A percentile compares a stretch with the other conserved stretches of the same genome.
These are phyloP conservation scores for Geotrichum histeridarum DNA, from an alignment of 1,139 yeast species.

Conservation along the genomic window DNA sequence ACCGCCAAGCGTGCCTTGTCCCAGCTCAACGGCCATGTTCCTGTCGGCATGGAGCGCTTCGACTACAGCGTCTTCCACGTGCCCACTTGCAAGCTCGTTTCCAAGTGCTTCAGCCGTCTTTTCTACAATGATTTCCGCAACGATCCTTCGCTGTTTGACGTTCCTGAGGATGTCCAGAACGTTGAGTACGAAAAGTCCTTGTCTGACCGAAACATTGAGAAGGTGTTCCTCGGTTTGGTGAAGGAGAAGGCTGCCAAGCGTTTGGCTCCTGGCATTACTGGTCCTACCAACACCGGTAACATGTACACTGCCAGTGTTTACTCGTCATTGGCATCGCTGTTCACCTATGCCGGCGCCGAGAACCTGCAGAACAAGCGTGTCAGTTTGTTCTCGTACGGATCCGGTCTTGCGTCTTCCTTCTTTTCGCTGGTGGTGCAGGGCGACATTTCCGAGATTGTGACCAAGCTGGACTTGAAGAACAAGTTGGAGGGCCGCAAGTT, in stretches of 20 bases:
- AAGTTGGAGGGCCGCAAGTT: constrained; percentile 63
- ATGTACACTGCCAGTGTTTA: constrained; percentile 96
- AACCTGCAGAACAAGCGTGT: constrained; percentile 76
- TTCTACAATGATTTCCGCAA: constrained; percentile 80
- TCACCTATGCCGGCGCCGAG: constrained; percentile 70
- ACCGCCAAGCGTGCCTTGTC: constrained; percentile 53
- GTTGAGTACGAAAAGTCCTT: constrained; percentile 74
- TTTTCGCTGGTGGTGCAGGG: constrained; percentile 76
- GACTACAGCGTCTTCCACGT: constrained; percentile 97
- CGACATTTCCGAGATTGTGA: constrained; percentile 66
- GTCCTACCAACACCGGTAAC: constrained; percentile 97
- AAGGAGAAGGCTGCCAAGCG: constrained; percentile 65
- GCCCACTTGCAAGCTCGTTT: constrained; percentile 93
- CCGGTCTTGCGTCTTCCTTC: constrained; percentile 92
- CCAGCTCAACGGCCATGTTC: constrained; percentile 28
- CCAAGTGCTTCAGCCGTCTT: constrained; percentile 89
- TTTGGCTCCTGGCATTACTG: constrained; percentile 74
- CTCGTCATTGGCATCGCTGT: constrained; percentile 77
- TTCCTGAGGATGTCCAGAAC: constrained; percentile 62
- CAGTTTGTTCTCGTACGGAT: constrained; percentile 94
- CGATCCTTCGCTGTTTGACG: constrained; percentile 48
- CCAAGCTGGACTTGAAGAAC: constrained; percentile 61
- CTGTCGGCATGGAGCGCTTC: constrained; percentile 55
- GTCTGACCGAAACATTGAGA: constrained; percentile 76
- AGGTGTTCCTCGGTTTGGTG: constrained; percentile 73